Evolutionary conservation across 306 rosid species (phyloP), one percentile per base, ranked within the genome.

Genomic region (Chamaecrista fasciculata): DNA sequence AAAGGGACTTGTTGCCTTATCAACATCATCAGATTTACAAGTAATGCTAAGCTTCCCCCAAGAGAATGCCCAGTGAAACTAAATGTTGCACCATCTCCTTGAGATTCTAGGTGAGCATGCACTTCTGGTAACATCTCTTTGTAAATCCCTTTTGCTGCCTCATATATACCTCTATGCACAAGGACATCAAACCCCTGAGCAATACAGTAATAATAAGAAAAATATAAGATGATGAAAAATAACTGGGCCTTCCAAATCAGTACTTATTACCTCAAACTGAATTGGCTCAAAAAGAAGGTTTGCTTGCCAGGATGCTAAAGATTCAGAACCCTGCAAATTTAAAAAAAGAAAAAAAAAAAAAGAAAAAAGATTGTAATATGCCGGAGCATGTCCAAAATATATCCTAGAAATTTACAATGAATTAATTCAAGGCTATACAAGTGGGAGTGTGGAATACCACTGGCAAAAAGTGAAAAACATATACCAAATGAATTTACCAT

Each of bases 221-320:
- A n/a, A n/a, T n/a, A n/a, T 10, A 18, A 33, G 14, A 11, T 16
- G 29, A 1, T 4, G 36, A 42, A 16, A n/a, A 70, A 55, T 7
- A 55, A 62, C 11, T 57, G 9, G 44, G 39, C 31, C 33, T 6
- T 39, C 15, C 55, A 5, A n/a, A 60, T 23, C 11, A 57, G 48
- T 46, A 40, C n/a, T n/a, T n/a, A 29, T 46, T 78, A 90, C 96
- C 94, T 90, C 96, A 15, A 90, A 90, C 24, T 82, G 52, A 52
- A 85, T 43, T 28, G 96, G 96, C 71, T 90, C 96, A 51, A 90
- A 90, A 18, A 90, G 88, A 66, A 90, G 77, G 74, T 90, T 90
- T 72, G 96, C 96, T 79, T 83, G 84, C 96, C 96, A 90, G 4
- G 96, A 88, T 64, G 90, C 80, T n/a, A 91, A 78, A 42, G 97